These are phyloP conservation scores for Colletotrichum simmondsii DNA, from an alignment of 2,329 filamentous ascomycete genomes.

Conservation along the genomic window DNA sequence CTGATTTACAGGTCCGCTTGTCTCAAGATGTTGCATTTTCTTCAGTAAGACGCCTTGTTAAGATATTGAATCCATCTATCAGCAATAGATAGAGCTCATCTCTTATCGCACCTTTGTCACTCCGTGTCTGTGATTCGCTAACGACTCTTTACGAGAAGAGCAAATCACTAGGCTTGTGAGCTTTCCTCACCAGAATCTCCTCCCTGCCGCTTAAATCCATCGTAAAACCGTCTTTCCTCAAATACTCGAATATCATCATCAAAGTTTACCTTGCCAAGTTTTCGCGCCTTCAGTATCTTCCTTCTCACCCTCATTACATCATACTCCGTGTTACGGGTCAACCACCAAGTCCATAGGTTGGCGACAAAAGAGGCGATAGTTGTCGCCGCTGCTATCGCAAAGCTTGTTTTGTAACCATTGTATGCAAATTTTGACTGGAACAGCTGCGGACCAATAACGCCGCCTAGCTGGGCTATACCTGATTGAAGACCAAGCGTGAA, in stretches of 20 bases:
- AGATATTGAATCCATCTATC: too few relatives aligned
- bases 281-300: conserved; percentile 33
- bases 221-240: conserved; percentile 15
- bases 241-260: conserved; percentile 19
- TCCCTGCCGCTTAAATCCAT: background rate
- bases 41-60: too few relatives aligned
- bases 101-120: background rate
- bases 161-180: background rate
- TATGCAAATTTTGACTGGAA: conserved; percentile 54
- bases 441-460: conserved; percentile 56
- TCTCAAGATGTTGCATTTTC: too few relatives aligned
- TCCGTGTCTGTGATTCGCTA: background rate
- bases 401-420: conserved; percentile 43
- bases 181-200: background rate
- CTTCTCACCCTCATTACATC: conserved; percentile 38
- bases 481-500: conserved; percentile 56
- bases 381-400: conserved; percentile 38
- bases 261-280: conserved; percentile 29
- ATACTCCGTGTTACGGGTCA: conserved; percentile 40
- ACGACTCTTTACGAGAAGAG: background rate
- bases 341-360: conserved; percentile 40
- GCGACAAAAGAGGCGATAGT: conserved; percentile 39
- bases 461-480: conserved; percentile 55
- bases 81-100: background rate
- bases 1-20: too few relatives aligned